Evolutionary conservation across 2,329 filamentous ascomycete genomes (phyloP).

Genomic region (Xylariaceae sp.): DNA sequence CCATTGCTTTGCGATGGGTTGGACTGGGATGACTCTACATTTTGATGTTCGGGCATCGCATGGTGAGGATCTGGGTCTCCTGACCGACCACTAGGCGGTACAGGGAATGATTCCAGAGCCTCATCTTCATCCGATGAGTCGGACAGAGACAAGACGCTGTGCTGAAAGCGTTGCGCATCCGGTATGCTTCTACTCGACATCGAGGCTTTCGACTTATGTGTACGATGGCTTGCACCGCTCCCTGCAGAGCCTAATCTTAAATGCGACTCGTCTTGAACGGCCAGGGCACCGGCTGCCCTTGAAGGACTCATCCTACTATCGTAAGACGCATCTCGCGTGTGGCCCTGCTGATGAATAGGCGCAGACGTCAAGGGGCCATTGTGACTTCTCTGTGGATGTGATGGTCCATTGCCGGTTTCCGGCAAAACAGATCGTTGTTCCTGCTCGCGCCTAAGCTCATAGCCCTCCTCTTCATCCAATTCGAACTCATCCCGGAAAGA

Average conservation of each 20-base stretch:
- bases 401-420: too few species aligned
- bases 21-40: constrained; percentile 3
- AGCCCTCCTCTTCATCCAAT: constrained; percentile 18
- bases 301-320: constrained; percentile 26
- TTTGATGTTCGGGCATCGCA: constrained; percentile 7
- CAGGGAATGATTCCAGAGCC: constrained; percentile 29
- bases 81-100: constrained; percentile 32
- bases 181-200: constrained; percentile 45
- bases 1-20: constrained; percentile 2
- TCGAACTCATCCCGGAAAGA: constrained; percentile 40
- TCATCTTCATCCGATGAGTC: constrained; percentile 48
- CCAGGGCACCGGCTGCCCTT: constrained; percentile 24
- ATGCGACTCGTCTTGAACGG: constrained; percentile 23
- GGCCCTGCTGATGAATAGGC: constrained; percentile 16
- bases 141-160: constrained; percentile 53
- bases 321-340: constrained; percentile 26
- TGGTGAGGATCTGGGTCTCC: constrained; percentile 25
- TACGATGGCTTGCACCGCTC: constrained; percentile 54
- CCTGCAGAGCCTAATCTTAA: constrained; percentile 41
- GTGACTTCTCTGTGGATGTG: too few species aligned
- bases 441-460: too few species aligned
- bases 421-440: too few species aligned
- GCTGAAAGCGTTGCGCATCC: constrained; percentile 50
- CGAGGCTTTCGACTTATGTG: constrained; percentile 51
- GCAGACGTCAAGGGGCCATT: constrained; percentile 19